These are phyloP conservation scores for Phytopythium montanum DNA, from an alignment of 352 stramenopile species.

Conservation along the genomic window DNA sequence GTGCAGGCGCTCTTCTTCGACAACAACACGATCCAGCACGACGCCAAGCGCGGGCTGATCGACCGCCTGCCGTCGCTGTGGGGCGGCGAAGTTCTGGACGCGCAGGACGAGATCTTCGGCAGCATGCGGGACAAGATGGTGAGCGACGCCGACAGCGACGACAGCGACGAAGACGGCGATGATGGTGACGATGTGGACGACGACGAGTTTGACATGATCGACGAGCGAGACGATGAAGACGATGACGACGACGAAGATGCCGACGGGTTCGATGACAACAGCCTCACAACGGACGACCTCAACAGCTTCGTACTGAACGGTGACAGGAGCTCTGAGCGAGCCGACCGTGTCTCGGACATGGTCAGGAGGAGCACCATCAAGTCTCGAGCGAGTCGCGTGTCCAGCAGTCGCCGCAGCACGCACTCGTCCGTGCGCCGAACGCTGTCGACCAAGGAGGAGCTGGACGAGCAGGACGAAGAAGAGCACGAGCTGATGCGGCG, in stretches of 20 bases:
- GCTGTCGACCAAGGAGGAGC: conserved; percentile 49
- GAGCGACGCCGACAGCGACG: conserved; percentile 40
- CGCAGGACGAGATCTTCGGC: conserved; percentile 60
- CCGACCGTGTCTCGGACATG: conserved; percentile 8
- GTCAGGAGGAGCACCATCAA: not conserved
- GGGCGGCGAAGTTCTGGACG: conserved; percentile 56
- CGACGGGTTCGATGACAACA: conserved; percentile 25
- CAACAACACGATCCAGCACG: conserved; percentile 75
- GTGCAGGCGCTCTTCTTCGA: conserved; percentile 80
- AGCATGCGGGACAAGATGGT: conserved; percentile 27
- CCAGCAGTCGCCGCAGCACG: not conserved
- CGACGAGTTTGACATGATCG: conserved; percentile 21
- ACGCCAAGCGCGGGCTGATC: conserved; percentile 70
- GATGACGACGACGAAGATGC: conserved; percentile 30
- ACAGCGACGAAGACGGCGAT: conserved; percentile 54
- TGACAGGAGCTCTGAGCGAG: conserved; percentile 2
- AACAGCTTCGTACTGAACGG: conserved; percentile 5
- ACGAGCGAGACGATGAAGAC: conserved; percentile 33
- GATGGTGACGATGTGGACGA: conserved; percentile 32
- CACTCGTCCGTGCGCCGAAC: conserved; percentile 5
- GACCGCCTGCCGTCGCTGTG: conserved; percentile 72
- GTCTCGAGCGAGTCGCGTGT: conserved; percentile 1
- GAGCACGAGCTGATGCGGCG: conserved; percentile 62
- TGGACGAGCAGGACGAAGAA: conserved; percentile 59
- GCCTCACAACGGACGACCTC: conserved; percentile 13